These are phyloP conservation scores for Tricharina praecox DNA, from an alignment of 495 filamentous ascomycete genomes.

Conservation along the genomic window DNA sequence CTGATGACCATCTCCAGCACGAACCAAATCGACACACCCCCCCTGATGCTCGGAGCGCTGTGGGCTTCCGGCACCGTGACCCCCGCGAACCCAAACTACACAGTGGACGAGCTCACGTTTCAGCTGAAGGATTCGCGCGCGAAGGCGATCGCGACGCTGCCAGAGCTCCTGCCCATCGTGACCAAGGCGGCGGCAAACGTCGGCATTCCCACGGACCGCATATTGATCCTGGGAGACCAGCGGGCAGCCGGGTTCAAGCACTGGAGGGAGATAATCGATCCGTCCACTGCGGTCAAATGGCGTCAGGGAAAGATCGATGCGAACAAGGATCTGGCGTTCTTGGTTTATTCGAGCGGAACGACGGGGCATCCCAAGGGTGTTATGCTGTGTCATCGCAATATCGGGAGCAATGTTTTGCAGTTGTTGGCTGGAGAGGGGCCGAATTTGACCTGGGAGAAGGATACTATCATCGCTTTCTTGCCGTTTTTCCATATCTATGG, in stretches of 20 bases:
- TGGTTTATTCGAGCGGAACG: slow-evolving; percentile 78
- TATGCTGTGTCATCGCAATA: slow-evolving; percentile 69
- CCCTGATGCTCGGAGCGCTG: slow-evolving; percentile 56
- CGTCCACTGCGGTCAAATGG: slow-evolving; percentile 33
- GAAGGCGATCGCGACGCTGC: slow-evolving; percentile 59
- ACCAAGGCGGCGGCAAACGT: slow-evolving; percentile 47
- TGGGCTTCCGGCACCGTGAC: slow-evolving; percentile 73
- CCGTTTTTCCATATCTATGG: slow-evolving; percentile 92
- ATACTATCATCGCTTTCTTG: slow-evolving; percentile 62
- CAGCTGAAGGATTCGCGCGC: slow-evolving; percentile 71
- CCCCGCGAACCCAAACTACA: slow-evolving; percentile 80
- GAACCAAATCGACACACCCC: slow-evolving; percentile 58
- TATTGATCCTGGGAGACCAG: slow-evolving; percentile 66
- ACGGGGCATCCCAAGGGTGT: slow-evolving; percentile 88
- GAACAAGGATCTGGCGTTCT: slow-evolving; percentile 44
- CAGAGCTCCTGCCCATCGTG: slow-evolving; percentile 43
- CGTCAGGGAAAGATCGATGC: slow-evolving; percentile 33
- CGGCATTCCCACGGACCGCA: slow-evolving; percentile 46
- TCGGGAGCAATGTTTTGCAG: slow-evolving; percentile 53
- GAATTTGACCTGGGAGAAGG: slow-evolving; percentile 45
- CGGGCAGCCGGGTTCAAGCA: slow-evolving; percentile 46
- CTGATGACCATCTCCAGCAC: no score
- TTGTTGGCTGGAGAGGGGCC: slow-evolving; percentile 38
- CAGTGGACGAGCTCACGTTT: slow-evolving; percentile 66
- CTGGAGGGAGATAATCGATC: slow-evolving; percentile 53